phyloP scores from a whole-genome alignment of 495 filamentous ascomycete species.

The Aspergillus mulundensis region DNA sequence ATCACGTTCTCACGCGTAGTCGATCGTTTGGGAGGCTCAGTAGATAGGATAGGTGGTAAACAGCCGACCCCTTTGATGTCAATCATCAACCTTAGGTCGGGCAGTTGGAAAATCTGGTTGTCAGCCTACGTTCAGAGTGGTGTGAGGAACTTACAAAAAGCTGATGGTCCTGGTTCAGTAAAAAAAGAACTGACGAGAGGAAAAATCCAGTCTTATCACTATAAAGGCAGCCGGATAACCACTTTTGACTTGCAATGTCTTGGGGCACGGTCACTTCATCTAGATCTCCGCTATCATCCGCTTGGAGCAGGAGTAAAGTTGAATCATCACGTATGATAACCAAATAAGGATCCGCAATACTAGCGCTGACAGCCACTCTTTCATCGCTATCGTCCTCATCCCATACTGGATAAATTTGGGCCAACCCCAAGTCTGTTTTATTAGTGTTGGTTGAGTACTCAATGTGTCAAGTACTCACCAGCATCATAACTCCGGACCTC shows the following conservation, averaged over 20 bases:
- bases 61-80: constrained; percentile 64
- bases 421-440: constrained; percentile 67
- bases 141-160: constrained; percentile 63
- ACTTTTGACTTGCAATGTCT: constrained; percentile 54
- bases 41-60: constrained; percentile 70
- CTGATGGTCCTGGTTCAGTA: constrained; percentile 65
- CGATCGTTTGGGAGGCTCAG: constrained; percentile 66
- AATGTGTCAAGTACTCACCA: constrained; percentile 49
- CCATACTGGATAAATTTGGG: constrained; percentile 83
- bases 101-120: constrained; percentile 37
- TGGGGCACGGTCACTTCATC: constrained; percentile 70
- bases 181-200: constrained; percentile 39
- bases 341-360: constrained; percentile 84
- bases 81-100: constrained; percentile 34
- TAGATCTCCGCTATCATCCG: constrained; percentile 75
- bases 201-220: constrained; percentile 59
- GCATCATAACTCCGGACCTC: constrained; percentile 86
- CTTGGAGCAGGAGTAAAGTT: constrained; percentile 68
- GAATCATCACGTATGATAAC: constrained; percentile 78
- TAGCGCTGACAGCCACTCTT: constrained; percentile 71
- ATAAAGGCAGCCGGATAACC: constrained; percentile 79
- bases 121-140: neutral
- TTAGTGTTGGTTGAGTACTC: constrained; percentile 8
- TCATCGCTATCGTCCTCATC: constrained; percentile 84
- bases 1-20: constrained; percentile 64